phyloP scores from a whole-genome alignment of 2,329 filamentous ascomycete species.

The Phoma sp. region DNA sequence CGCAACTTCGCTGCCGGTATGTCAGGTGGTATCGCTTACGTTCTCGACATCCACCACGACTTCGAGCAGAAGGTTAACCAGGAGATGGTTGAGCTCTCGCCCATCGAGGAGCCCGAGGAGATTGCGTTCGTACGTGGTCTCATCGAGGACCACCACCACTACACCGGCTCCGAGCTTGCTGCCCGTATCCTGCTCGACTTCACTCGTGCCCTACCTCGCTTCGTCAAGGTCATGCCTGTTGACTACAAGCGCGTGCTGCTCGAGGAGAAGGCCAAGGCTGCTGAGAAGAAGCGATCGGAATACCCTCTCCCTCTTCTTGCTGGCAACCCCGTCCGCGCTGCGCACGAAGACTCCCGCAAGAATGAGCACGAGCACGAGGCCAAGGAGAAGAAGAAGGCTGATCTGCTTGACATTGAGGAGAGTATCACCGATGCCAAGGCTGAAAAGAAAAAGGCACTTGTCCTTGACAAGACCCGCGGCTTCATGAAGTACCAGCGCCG shows the following conservation, averaged over 20 bases:
- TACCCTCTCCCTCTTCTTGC: slow-evolving; percentile 81
- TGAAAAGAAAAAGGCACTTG: slow-evolving; percentile 89
- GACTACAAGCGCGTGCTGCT: slow-evolving; percentile 94
- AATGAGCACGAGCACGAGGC: slow-evolving; percentile 66
- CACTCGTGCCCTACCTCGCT: slow-evolving; percentile 84
- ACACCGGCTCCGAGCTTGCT: slow-evolving; percentile 93
- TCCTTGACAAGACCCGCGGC: slow-evolving; percentile 95
- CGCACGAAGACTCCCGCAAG: slow-evolving; percentile 62
- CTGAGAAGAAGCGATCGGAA: slow-evolving; percentile 81
- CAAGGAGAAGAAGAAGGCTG: slow-evolving; percentile 70
- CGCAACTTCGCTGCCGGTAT: slow-evolving; percentile 98
- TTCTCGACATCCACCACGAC: slow-evolving; percentile 87
- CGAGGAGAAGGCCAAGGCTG: slow-evolving; percentile 85
- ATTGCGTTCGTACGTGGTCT: slow-evolving; percentile 89
- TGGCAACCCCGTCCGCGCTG: slow-evolving; percentile 64
- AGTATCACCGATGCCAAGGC: slow-evolving; percentile 81
- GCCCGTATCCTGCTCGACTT: slow-evolving; percentile 95
- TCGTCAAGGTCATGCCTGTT: slow-evolving; percentile 90
- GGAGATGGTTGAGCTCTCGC: slow-evolving; percentile 93
- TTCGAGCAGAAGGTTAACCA: slow-evolving; percentile 93
- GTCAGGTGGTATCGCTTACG: slow-evolving; percentile 96
- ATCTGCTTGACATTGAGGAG: slow-evolving; percentile 84
- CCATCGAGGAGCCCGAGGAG: slow-evolving; percentile 83
- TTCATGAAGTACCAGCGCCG: slow-evolving; percentile 98
- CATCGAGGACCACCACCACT: slow-evolving; percentile 96